Percentiles rank a stretch among this genome's conserved stretches.
Evolutionary conservation across 2,329 filamentous ascomycete genomes (phyloP).

Genomic region (Emergomyces orientalis): DNA sequence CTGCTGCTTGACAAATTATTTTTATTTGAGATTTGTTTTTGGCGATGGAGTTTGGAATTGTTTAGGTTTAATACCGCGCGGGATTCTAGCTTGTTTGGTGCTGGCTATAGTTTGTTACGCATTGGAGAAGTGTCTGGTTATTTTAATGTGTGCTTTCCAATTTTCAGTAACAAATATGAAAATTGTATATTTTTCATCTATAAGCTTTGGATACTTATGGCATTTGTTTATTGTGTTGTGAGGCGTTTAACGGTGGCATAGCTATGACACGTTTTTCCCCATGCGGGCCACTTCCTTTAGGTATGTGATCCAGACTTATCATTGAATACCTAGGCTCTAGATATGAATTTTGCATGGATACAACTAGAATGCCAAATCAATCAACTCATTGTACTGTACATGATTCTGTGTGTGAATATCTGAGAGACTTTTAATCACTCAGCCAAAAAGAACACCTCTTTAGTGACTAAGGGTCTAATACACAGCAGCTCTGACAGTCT

Average conservation of each 20-base stretch:
- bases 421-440: too few relatives aligned
- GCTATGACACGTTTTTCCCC: not conserved
- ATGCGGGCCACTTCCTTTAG: too few relatives aligned
- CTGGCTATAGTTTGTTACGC: too few relatives aligned
- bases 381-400: too few relatives aligned
- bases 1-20: not conserved
- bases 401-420: too few relatives aligned
- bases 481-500: too few relatives aligned
- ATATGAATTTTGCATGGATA: too few relatives aligned
- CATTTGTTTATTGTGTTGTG: not conserved
- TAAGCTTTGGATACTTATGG: not conserved
- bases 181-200: not conserved
- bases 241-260: not conserved
- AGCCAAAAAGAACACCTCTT: too few relatives aligned
- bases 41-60: not conserved
- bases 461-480: too few relatives aligned
- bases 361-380: too few relatives aligned
- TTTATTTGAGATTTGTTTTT: not conserved
- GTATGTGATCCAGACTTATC: too few relatives aligned
- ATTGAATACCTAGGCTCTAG: too few relatives aligned
- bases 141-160: not conserved
- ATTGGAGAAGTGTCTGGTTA: not conserved
- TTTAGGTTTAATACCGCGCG: not conserved
- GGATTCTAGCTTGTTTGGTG: not conserved
- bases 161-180: not conserved